These are phyloP conservation scores for Furcasterigmium furcatum DNA, from an alignment of 2,329 filamentous ascomycete genomes.

Conservation along the genomic window DNA sequence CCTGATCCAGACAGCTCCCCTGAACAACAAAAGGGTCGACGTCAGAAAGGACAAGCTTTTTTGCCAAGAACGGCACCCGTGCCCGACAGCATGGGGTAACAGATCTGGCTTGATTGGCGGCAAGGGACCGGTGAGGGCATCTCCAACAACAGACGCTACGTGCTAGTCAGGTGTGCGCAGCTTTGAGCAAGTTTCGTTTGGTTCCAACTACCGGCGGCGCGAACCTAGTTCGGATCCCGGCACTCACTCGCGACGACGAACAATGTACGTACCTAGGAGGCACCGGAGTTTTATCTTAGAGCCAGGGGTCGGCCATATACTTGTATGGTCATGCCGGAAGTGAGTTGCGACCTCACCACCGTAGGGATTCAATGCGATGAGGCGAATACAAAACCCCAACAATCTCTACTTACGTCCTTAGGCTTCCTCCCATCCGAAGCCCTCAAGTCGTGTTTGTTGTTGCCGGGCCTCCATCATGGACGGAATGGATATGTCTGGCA, in stretches of 20 bases:
- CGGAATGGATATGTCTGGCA: background rate
- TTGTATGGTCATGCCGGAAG: too few species aligned
- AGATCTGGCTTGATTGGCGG: background rate
- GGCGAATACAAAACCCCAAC: too few species aligned
- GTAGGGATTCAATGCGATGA: too few species aligned
- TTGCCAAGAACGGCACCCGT: background rate
- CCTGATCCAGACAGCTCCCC: too few species aligned
- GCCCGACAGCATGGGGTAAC: background rate
- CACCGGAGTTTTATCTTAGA: too few species aligned
- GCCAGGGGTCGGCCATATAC: too few species aligned
- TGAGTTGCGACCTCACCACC: too few species aligned
- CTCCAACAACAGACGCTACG: background rate
- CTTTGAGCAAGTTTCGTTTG: conserved; percentile 1
- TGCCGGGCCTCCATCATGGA: background rate
- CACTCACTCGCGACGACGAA: too few species aligned
- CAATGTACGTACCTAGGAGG: too few species aligned
- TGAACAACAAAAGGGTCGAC: background rate
- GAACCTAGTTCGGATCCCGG: background rate
- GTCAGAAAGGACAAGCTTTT: background rate
- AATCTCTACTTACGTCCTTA: too few species aligned
- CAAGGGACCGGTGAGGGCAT: background rate
- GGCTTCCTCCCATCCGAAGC: too few species aligned
- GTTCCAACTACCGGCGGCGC: background rate
- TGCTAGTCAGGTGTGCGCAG: background rate
- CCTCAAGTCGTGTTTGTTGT: background rate